These are phyloP conservation scores for Chalciporus chontae DNA, from an alignment of 768 basidiomycete species.

Conservation along the genomic window DNA sequence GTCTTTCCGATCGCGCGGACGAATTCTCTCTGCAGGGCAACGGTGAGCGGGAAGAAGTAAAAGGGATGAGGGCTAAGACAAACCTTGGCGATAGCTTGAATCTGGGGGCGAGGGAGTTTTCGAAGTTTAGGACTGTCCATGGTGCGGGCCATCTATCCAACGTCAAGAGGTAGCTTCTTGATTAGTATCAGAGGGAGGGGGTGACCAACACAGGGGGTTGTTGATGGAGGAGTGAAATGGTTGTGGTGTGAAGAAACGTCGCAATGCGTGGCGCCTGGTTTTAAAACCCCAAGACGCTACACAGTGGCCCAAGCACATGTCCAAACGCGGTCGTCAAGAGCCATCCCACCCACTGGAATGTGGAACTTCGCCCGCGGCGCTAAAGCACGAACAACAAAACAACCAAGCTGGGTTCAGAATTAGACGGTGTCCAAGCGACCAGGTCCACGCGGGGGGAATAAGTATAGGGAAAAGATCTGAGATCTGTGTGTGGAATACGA, in stretches of 20 bases:
- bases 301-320: background rate
- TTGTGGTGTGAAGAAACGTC: too few species aligned
- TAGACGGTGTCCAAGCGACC: background rate
- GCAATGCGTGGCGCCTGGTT: background rate
- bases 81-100: conserved; percentile 27
- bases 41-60: background rate
- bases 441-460: too few species aligned
- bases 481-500: background rate
- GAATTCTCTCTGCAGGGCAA: conserved; percentile 18
- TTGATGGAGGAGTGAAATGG: too few species aligned
- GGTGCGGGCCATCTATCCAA: background rate
- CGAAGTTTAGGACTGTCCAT: conserved; percentile 21
- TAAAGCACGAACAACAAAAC: background rate
- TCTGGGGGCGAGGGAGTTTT: conserved; percentile 16
- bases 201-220: background rate
- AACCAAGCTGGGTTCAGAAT: too few species aligned
- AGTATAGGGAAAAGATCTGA: too few species aligned
- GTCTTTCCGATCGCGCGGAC: conserved; percentile 27
- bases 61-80: background rate
- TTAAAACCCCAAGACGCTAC: background rate
- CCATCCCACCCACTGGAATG: background rate
- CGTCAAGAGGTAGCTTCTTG: background rate
- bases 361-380: background rate
- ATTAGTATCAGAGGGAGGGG: background rate
- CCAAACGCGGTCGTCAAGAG: too few species aligned